Base-by-base conservation (phyloP, 176 grass and related monocot species). In the Dactylis glomerata region DNA sequence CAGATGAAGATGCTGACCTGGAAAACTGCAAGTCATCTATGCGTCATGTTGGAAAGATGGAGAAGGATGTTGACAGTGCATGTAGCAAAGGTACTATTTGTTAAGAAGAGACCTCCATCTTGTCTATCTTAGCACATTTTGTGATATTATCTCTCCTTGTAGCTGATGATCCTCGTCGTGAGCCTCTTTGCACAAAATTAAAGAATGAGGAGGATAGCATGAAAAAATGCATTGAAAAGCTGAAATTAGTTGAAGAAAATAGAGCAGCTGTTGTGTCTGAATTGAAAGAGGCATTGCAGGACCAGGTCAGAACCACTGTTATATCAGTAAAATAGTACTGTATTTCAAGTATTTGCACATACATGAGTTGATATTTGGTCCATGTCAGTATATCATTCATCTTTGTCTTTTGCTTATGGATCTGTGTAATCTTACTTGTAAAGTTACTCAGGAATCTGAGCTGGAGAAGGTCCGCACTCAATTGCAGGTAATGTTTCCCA, bases 391-490 rank as follows among this genome's bases (percentile, higher is more conserved):
- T 42, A 10, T 37, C 19, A 64, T 65, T 58, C 42, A 91, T 55
- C 27, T 87, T 79, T 75, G 20, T 65, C 59, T 47, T 88, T 76
- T 78, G 22, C 7, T 32, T 68, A 68, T 64, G 52, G 31, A 91
- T 37, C 11, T 82, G 23, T 57, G 45, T 28, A 83, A 76, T 74
- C 54, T 87, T 74, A 89, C 45, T 46, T 67, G 33, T 82, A 61
- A 84, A 82, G 59, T 85, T 95, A 66, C 73, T 69, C 87, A 99
- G 96, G 93, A 99, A 88, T 94, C 96, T 52, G 90, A 96, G 50
- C 54, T 96, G 89, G 93, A 96, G 78, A 92, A 96, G 78, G 88
- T 96, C 36, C 89, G 88, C 68, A 96, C 87, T 81, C 93, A 99
- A 61, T 75, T 96, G 71, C 89, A 95, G 88, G 93, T 95, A 76